Conservation (phyloP, 2,329 filamentous ascomycete genomes). For the Aureobasidium melanogenum region DNA sequence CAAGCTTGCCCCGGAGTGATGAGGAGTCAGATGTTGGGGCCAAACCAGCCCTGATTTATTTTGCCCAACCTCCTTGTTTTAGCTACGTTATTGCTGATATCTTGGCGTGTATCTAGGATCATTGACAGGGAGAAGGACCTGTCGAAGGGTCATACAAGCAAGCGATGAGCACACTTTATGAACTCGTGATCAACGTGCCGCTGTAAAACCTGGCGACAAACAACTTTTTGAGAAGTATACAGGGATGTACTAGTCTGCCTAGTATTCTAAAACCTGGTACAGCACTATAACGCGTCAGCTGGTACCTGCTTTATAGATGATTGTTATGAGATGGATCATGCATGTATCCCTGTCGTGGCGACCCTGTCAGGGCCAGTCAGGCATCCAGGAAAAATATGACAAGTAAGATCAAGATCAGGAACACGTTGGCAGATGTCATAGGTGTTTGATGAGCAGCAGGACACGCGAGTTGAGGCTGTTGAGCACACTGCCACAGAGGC, state of each 20-base stretch:
- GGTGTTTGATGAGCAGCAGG: neutral
- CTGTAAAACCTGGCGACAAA: neutral
- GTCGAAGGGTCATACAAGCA: neutral
- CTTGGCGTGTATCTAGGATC: neutral
- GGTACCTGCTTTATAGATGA: neutral
- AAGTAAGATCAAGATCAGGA: neutral
- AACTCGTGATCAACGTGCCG: neutral
- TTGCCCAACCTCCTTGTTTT: neutral
- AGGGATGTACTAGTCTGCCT: neutral
- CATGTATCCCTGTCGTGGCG: neutral
- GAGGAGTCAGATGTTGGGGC: too few relatives aligned
- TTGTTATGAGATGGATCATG: neutral
- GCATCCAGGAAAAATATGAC: neutral
- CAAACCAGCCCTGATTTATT: neutral
- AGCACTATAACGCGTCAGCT: conserved; percentile 2
- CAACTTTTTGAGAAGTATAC: neutral
- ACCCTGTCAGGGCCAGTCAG: neutral
- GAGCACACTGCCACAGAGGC: neutral
- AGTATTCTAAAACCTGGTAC: neutral
- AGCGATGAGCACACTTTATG: neutral
- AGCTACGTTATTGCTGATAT: neutral
- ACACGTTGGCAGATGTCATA: neutral
- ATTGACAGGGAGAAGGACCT: neutral
- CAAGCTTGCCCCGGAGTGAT: too few relatives aligned
- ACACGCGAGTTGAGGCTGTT: neutral